A percentile compares a stretch with the other conserved stretches of the same genome.
These are phyloP conservation scores for Plantago elongata DNA, from an alignment of 257 asterid genomes.

Conservation along the genomic window DNA sequence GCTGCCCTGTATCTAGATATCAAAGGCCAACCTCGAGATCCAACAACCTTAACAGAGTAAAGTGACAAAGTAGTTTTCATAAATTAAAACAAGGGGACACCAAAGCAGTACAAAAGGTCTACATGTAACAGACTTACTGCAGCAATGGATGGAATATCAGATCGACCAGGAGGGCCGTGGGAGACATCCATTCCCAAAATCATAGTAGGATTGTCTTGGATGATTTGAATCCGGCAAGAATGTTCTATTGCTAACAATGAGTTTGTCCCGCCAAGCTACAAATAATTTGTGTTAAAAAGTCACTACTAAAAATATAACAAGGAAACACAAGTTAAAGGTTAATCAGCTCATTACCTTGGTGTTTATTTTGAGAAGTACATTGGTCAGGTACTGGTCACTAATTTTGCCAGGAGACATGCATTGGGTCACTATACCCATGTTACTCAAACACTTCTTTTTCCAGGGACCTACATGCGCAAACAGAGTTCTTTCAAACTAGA, in stretches of 20 bases:
- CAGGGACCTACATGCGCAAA: conserved; percentile 68
- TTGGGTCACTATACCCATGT: conserved; percentile 71
- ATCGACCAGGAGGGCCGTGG: conserved; percentile 83
- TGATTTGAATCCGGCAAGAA: conserved; percentile 40
- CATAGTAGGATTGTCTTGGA: conserved; percentile 80
- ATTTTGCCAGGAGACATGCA: conserved; percentile 74
- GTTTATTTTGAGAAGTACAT: conserved; percentile 89
- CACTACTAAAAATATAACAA: conserved; percentile 12
- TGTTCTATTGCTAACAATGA: conserved; percentile 74
- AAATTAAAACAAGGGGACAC: conserved; percentile 4
- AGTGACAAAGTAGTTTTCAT: conserved; percentile 18
- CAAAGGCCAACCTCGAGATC: conserved; percentile 88
- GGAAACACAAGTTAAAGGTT: conserved; percentile 12
- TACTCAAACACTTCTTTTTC: conserved; percentile 75
- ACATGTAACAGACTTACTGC: conserved; percentile 52
- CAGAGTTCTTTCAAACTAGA: conserved; percentile 20
- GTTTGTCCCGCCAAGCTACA: conserved; percentile 89
- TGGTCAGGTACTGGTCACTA: conserved; percentile 71
- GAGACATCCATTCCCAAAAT: conserved; percentile 94
- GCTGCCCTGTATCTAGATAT: conserved; percentile 90
- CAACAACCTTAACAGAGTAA: conserved; percentile 61
- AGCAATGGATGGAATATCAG: conserved; percentile 88
- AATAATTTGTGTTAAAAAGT: conserved; percentile 11
- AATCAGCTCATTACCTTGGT: conserved; percentile 53
- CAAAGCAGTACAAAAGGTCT: conserved; percentile 7